Base-by-base conservation (phyloP, 2,329 filamentous ascomycete genomes). In the Dactylellina drechsleri region DNA sequence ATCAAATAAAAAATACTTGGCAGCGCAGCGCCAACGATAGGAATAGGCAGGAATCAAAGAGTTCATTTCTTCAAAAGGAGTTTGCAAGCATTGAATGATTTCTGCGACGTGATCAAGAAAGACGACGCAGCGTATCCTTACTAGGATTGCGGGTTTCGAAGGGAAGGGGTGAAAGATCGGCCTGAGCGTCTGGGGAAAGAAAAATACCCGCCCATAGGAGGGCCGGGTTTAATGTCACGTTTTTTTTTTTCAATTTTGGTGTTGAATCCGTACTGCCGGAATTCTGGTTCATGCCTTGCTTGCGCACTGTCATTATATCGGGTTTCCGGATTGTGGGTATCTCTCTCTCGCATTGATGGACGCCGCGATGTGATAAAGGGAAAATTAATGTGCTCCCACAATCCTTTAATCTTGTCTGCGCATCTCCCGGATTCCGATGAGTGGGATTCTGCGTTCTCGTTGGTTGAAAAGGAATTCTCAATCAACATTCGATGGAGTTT, bases 251-350 rank as follows among this genome's bases (percentile, higher is more conserved):
- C 59, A 36, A 47, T 23, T 47, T 28, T 28, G 20, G 36, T 66
- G 13, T n/a, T 40, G 31, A n/a, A 54, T 18, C 52, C 43, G 43
- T 15, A 13, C 36, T 60, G 65, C n/a, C 41, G 54, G 7, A 20
- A 31, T 49, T 64, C 58, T 66, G 16, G n/a, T 61, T 73, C 68
- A 66, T 73, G 68, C 68, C 66, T 56, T 60, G 50, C 60, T 73
- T 73, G 68, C 68, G 68, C 68, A 73, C 68, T 66, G 68, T 60
- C 68, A 50, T 59, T 53, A 47, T 70, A 73, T 73, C 68, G 68
- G 68, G 57, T 41, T 66, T 73, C 60, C 68, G 68, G 68, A 73
- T 73, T 66, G 68, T 73, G 68, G 68, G 52, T 73, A 60, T 66
- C 60, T 52, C 50, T 47, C 49, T 15, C 18, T 49, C n/a, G 43